Conservation (phyloP, 139 green algal genomes). For the Nannochloris sp. region DNA sequence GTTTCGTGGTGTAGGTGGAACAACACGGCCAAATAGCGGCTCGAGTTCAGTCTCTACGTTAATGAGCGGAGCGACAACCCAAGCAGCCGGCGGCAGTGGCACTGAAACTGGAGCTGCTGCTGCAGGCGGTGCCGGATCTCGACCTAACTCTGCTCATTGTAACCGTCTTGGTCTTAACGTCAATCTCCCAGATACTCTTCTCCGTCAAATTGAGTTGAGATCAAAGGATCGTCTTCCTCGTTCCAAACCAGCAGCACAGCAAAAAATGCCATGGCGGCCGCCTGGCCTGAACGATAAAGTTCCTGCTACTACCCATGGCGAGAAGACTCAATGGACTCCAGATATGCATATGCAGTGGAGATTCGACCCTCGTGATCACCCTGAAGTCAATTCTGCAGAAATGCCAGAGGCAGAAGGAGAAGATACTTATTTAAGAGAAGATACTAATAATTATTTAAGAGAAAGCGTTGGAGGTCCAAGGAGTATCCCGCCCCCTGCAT, state of each 20-base stretch:
- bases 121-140: background rate
- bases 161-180: background rate
- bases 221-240: background rate
- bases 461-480: no score
- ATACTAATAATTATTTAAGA: no score
- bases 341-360: no score
- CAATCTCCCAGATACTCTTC: background rate
- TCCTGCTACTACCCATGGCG: background rate
- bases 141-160: background rate
- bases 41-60: no score
- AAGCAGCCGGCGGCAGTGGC: background rate
- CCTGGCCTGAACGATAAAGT: slow-evolving; percentile 10
- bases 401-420: no score
- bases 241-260: background rate
- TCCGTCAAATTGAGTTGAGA: slow-evolving; percentile 28
- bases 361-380: no score
- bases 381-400: no score
- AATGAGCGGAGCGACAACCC: no score
- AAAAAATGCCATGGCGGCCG: slow-evolving; percentile 24
- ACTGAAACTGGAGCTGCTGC: background rate
- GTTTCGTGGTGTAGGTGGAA: background rate
- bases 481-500: no score
- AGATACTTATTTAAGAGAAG: no score
- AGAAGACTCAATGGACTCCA: background rate
- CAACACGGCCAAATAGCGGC: no score